Conservation (phyloP, 2,329 filamentous ascomycete species). For the Talaromyces atroroseus region DNA sequence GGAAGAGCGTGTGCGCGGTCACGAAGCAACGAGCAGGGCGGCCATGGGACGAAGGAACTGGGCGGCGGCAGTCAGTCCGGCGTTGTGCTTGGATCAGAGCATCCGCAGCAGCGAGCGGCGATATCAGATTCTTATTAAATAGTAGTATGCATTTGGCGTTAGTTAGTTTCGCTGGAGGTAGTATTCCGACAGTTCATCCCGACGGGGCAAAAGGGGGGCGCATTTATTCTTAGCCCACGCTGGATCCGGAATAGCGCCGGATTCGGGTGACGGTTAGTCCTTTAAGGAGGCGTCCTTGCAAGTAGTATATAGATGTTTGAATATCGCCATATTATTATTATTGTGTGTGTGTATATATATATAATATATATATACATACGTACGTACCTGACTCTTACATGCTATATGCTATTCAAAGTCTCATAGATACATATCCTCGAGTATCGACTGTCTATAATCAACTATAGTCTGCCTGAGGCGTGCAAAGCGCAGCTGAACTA, state of each 20-base stretch:
- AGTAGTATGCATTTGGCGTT: too few relatives aligned
- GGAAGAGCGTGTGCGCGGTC: neutral
- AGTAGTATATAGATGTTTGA: neutral
- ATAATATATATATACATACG: too few relatives aligned
- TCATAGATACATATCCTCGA: too few relatives aligned
- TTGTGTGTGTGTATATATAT: too few relatives aligned
- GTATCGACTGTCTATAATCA: too few relatives aligned
- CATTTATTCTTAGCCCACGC: neutral
- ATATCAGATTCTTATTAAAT: neutral
- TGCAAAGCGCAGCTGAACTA: too few relatives aligned
- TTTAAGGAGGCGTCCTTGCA: neutral
- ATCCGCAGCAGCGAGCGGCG: too few relatives aligned
- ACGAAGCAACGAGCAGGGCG: neutral
- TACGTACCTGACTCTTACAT: too few relatives aligned
- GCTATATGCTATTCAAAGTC: too few relatives aligned
- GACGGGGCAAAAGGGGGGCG: neutral
- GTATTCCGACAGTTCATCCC: neutral
- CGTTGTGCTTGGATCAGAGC: neutral
- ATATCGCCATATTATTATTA: too few relatives aligned
- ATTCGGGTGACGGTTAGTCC: neutral
- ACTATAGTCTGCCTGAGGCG: too few relatives aligned
- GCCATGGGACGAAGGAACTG: neutral
- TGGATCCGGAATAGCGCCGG: neutral
- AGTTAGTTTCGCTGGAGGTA: too few relatives aligned
- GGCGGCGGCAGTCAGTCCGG: neutral